Evolutionary conservation across 208 protist species (phyloP), one percentile per base, ranked within the genome.

Genomic region (Wallacemonas rigidus): DNA sequence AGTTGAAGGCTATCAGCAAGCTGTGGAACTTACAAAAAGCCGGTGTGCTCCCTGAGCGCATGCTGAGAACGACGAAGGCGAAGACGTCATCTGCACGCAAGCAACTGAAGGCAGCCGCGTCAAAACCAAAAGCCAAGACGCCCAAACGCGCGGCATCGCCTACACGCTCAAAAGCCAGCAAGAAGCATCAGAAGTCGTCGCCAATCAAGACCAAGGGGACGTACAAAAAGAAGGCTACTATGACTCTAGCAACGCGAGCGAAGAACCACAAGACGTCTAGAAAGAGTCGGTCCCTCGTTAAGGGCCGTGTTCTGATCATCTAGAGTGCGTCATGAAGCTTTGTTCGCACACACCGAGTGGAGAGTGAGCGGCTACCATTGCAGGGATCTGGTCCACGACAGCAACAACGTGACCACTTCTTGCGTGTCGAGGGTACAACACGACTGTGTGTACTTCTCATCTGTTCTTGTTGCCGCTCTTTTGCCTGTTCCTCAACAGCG

Each of bases 21-120:
- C 26, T 74, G 70, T 74, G 70, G 70, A 54, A 47, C 40, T 54
- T n/a, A 14, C 60, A 74, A 47, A 54, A 61, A 7, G 70, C 39
- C 0, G 58, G 58, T 38, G 26, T 7, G 58, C 43, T 69, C 17
- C 61, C 61, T 26, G 26, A 26, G 26, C 26, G 26, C 26, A 26
- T 26, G 26, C 26, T 26, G 26, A 26, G 26, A 26, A 5, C 44
- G 14, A 53, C 6, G 40, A 45, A 8, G 41, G 43, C 40, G 7
- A 67, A 8, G 40, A 14, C 39, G 1, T 45, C 26, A 5, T 14
- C 26, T 5, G 58, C 58, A 38, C 58, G 58, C n/a, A 64, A 64
- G 58, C 58, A 57, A n/a, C 6, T 57, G 15, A 57, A 57, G 53
- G 53, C 53, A n/a, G 53, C 53, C 14, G 11, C 53, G 53, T 57